phyloP scores from a whole-genome alignment of 345 rosid genomes.

The Excoecaria agallocha region DNA sequence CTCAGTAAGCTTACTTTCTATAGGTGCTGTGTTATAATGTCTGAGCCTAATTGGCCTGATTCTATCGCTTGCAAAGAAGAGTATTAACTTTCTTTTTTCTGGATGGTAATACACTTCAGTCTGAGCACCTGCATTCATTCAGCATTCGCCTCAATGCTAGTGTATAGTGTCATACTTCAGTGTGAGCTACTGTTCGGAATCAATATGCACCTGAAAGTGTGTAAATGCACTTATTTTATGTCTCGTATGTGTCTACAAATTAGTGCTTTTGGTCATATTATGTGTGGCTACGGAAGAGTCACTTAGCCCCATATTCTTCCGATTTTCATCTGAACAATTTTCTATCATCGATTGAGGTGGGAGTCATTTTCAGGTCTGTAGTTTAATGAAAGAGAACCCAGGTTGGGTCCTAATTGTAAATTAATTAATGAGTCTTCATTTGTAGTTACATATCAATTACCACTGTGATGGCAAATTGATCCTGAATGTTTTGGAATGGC shows the following conservation, averaged over 20 bases:
- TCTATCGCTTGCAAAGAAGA: neutral
- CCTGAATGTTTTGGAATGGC: neutral
- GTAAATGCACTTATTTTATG: neutral
- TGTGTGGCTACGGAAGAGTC: neutral
- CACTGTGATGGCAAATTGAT: neutral
- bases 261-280: neutral
- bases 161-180: neutral
- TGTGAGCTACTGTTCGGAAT: neutral
- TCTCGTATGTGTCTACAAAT: neutral
- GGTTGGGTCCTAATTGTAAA: neutral
- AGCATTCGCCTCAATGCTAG: neutral
- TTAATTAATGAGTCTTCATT: neutral
- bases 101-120: neutral
- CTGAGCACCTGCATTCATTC: neutral
- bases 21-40: neutral
- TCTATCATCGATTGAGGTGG: neutral
- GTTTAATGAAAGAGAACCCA: neutral
- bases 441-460: neutral
- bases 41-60: neutral
- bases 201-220: neutral
- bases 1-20: neutral
- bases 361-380: neutral
- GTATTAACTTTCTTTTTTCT: neutral
- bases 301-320: neutral
- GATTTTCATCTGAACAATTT: neutral